These are phyloP conservation scores for Microdochium bolleyi DNA, from an alignment of 2,329 filamentous ascomycete genomes.

Conservation along the genomic window DNA sequence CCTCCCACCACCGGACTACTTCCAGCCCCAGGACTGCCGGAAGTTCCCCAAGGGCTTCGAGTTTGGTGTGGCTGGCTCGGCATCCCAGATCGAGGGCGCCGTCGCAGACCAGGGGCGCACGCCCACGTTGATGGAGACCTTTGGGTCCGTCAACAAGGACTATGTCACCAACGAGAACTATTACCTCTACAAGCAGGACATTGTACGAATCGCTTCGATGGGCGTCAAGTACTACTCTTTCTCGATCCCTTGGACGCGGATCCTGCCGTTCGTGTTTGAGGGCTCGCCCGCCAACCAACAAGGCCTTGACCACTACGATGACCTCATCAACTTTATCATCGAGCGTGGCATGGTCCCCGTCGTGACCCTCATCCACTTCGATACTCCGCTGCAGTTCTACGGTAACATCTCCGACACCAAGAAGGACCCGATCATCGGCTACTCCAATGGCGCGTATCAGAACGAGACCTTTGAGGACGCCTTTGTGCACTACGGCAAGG, in stretches of 20 bases:
- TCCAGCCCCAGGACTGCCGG: slow-evolving; percentile 37
- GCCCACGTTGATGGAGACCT: slow-evolving; percentile 33
- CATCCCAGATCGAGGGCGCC: slow-evolving; percentile 37
- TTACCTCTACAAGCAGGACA: slow-evolving; percentile 48
- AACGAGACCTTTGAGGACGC: slow-evolving; percentile 39
- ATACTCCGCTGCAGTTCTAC: slow-evolving; percentile 34
- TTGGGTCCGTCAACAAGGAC: slow-evolving; percentile 17
- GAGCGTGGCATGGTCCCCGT: slow-evolving; percentile 40
- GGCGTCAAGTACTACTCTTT: slow-evolving; percentile 44
- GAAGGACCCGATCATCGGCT: slow-evolving; percentile 22
- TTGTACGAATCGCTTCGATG: slow-evolving; percentile 41
- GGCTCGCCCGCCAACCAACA: slow-evolving; percentile 42
- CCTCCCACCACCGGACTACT: slow-evolving; percentile 43
- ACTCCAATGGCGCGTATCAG: slow-evolving; percentile 32
- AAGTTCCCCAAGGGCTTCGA: slow-evolving; percentile 38
- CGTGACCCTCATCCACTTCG: slow-evolving; percentile 41
- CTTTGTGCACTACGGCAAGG: slow-evolving; percentile 44
- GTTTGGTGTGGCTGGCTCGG: slow-evolving; percentile 39
- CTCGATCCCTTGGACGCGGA: slow-evolving; percentile 42
- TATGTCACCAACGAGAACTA: slow-evolving; percentile 41
- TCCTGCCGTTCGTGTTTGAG: slow-evolving; percentile 41
- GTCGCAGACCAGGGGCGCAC: slow-evolving; percentile 32
- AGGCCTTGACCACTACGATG: slow-evolving; percentile 44
- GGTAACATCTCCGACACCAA: slow-evolving; percentile 17
- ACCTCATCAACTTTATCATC: slow-evolving; percentile 40